Evolutionary conservation across 805 yeast genomes (phyloP).

Genomic region (Saccharomycopsis capsularis): DNA sequence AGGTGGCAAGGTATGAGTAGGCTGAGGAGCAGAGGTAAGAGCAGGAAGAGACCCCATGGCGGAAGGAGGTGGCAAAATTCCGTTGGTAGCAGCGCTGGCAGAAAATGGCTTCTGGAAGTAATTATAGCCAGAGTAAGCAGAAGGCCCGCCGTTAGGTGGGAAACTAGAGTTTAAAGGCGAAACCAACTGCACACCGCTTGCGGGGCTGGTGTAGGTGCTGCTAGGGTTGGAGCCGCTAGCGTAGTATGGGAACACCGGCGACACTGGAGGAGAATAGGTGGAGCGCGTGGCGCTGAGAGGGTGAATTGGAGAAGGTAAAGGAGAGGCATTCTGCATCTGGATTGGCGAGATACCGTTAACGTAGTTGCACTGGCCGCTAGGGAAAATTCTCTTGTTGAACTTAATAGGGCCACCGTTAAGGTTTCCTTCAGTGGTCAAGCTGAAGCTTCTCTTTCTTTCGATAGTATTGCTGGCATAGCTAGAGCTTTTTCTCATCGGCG

Average conservation of each 20-base stretch:
- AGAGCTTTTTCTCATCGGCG: not conserved
- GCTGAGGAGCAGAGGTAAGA: not conserved
- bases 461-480: not conserved
- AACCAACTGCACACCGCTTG: not conserved
- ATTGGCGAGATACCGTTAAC: not conserved
- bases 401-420: not conserved
- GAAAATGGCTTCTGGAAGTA: not conserved
- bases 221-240: not conserved
- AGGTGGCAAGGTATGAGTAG: not conserved
- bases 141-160: not conserved
- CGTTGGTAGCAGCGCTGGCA: not conserved
- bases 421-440: not conserved
- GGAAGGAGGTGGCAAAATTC: not conserved
- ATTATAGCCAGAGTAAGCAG: not conserved
- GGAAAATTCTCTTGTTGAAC: not conserved
- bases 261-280: not conserved
- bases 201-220: not conserved
- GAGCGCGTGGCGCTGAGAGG: not conserved
- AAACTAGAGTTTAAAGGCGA: not conserved
- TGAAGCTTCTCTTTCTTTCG: slow-evolving; percentile 2
- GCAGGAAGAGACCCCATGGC: not conserved
- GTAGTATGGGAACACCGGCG: not conserved
- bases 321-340: not conserved
- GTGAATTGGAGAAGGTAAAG: not conserved
- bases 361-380: not conserved